phyloP scores from a whole-genome alignment of 208 protist genomes.

The Tritrichomonas foetus region DNA sequence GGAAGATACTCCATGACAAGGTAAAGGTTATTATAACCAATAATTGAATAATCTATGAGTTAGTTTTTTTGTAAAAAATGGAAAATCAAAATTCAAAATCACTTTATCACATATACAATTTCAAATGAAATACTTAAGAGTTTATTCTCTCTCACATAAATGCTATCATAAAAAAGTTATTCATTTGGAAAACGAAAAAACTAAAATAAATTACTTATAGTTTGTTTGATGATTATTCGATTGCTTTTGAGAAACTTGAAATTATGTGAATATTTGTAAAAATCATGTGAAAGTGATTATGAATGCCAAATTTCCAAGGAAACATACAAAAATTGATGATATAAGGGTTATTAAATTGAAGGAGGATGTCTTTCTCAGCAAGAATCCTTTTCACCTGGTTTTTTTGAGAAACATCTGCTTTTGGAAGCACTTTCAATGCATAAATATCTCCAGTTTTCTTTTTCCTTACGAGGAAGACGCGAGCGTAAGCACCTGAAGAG shows the following conservation, averaged over 20 bases:
- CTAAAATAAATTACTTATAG: too few species aligned
- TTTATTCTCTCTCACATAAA: too few species aligned
- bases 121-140: too few species aligned
- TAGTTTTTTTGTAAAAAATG: too few species aligned
- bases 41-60: constrained; percentile 32
- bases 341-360: neutral
- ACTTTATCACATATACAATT: too few species aligned
- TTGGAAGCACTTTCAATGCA: constrained; percentile 60
- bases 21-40: constrained; percentile 58
- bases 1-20: constrained; percentile 67
- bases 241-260: too few species aligned
- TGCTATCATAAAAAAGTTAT: too few species aligned
- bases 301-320: neutral
- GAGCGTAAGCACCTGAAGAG: constrained; percentile 65
- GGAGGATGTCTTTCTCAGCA: neutral
- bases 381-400: neutral
- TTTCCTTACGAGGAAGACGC: constrained; percentile 58
- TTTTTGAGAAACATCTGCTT: neutral
- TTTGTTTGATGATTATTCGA: too few species aligned
- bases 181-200: too few species aligned
- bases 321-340: constrained; percentile 26
- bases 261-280: too few species aligned
- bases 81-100: too few species aligned
- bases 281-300: too few species aligned
- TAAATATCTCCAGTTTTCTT: constrained; percentile 60